phyloP scores from a whole-genome alignment of 495 filamentous ascomycete species.

The Hypoxylon fuscum region DNA sequence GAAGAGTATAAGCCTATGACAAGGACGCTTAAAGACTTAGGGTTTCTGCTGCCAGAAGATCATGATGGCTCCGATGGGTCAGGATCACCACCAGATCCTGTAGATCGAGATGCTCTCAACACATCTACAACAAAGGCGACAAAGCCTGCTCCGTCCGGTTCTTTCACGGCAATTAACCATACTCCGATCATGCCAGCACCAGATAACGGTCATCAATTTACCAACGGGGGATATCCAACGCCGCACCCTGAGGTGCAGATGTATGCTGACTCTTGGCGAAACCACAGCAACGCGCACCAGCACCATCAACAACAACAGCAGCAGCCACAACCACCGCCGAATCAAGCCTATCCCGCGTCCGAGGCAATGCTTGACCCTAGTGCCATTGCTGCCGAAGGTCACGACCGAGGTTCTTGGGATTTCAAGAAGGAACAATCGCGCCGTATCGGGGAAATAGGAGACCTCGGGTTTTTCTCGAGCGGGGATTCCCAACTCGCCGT shows the following conservation, averaged over 20 bases:
- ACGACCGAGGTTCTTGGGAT: constrained; percentile 35
- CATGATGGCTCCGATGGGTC: constrained; percentile 42
- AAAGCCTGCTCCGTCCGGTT: constrained; percentile 43
- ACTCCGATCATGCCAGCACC: constrained; percentile 35
- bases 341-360: constrained; percentile 18
- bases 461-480: constrained; percentile 53
- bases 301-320: constrained; percentile 15
- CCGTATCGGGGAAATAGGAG: constrained; percentile 48
- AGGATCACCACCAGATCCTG: constrained; percentile 45
- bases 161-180: constrained; percentile 63
- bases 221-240: constrained; percentile 24
- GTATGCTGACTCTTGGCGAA: constrained; percentile 26
- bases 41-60: constrained; percentile 46
- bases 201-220: constrained; percentile 21
- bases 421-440: constrained; percentile 46
- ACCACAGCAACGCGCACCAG: constrained; percentile 19
- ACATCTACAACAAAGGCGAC: constrained; percentile 41
- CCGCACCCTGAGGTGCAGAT: constrained; percentile 20
- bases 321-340: constrained; percentile 15
- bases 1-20: constrained; percentile 71
- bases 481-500: constrained; percentile 40
- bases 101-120: constrained; percentile 34
- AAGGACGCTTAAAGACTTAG: constrained; percentile 52
- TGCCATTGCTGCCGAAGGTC: constrained; percentile 27
- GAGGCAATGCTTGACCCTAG: constrained; percentile 26